Evolutionary conservation across 331 rosid genomes (phyloP), one percentile per base, ranked within the genome.

Genomic region (Pyracantha coccinea): DNA sequence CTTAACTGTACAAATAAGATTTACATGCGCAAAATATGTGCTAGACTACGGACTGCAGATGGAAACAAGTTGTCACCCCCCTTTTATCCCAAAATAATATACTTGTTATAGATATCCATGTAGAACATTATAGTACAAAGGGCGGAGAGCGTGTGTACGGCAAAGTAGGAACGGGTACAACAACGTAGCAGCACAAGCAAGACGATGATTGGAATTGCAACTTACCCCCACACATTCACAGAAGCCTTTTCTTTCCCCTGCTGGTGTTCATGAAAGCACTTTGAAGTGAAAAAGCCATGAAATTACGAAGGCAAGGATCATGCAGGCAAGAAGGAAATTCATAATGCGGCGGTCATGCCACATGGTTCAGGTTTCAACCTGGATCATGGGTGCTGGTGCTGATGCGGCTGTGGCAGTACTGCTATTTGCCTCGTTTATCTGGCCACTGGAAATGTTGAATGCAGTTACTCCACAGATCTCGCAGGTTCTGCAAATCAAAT

Each of bases 201-300:
- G 32, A 31, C 3, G 21, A 55, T 32, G 55, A 0, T 14, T 32
- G 53, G 31, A 53, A 61, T n/a, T 25, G 16, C 23, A 73, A 62
- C 68, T 61, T 61, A 19, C 24, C 17, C 45, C 50, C 4, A 11
- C 17, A 19, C 59, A 41, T 13, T 38, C 32, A 8, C 55, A 28
- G 21, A n/a, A 44, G 24, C 71, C 10, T 67, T 69, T 31, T 60
- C 71, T 35, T 24, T 21, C 14, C 77, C 33, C 17, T 24, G 19
- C 28, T 16, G 61, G 44, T 32, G 61, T 60, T 25, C 60, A 17
- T 76, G 52, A 64, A 23, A 85, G 67, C 73, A 76, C 69, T 66
- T 81, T 81, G 86, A 85, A 85, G 84, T 85, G 84, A 35, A 85
- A 85, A 54, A 78, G 86, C 88, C 86, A 85, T 19, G 88, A 84